Evolutionary conservation across 2,329 filamentous ascomycete genomes (phyloP).

Genomic region (Colletotrichum eremochloae): DNA sequence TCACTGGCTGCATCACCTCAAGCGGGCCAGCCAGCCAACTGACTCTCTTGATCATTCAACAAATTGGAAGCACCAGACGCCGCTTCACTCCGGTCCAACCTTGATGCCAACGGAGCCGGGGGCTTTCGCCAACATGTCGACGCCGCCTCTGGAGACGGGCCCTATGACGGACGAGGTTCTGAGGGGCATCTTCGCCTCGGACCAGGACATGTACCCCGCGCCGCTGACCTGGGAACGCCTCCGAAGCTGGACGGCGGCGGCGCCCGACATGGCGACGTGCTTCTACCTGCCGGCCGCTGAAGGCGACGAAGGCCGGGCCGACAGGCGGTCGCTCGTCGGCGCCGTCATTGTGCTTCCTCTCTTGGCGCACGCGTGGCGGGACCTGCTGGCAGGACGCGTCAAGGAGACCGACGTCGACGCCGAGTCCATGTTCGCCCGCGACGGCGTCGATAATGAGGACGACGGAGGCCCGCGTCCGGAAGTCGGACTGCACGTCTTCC

Average conservation of each 20-base stretch:
- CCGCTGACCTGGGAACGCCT: slow-evolving; percentile 49
- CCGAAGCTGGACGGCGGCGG: slow-evolving; percentile 47
- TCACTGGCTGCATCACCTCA: not conserved
- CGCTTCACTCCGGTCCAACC: not conserved
- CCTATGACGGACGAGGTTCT: slow-evolving; percentile 43
- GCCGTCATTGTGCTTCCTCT: slow-evolving; percentile 51
- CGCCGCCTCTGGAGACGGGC: slow-evolving; percentile 1
- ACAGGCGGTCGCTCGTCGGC: slow-evolving; percentile 40
- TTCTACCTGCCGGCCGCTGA: slow-evolving; percentile 40
- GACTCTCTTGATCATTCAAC: not conserved
- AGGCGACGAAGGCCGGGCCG: not conserved
- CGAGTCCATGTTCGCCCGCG: slow-evolving; percentile 45
- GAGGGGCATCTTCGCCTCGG: slow-evolving; percentile 46
- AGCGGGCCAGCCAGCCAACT: not conserved
- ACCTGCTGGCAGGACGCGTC: slow-evolving; percentile 47
- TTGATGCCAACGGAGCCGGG: not conserved
- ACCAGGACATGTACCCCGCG: slow-evolving; percentile 53
- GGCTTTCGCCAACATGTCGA: not conserved
- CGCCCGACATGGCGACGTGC: slow-evolving; percentile 47
- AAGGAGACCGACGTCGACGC: slow-evolving; percentile 49
- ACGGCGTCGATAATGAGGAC: not conserved
- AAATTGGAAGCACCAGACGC: not conserved
- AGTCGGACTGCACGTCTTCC: slow-evolving; percentile 53
- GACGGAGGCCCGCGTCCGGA: slow-evolving; percentile 10
- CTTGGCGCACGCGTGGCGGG: slow-evolving; percentile 45